These are phyloP conservation scores for Flaveria floridana DNA, from an alignment of 140 eudicot genomes.

Conservation along the genomic window DNA sequence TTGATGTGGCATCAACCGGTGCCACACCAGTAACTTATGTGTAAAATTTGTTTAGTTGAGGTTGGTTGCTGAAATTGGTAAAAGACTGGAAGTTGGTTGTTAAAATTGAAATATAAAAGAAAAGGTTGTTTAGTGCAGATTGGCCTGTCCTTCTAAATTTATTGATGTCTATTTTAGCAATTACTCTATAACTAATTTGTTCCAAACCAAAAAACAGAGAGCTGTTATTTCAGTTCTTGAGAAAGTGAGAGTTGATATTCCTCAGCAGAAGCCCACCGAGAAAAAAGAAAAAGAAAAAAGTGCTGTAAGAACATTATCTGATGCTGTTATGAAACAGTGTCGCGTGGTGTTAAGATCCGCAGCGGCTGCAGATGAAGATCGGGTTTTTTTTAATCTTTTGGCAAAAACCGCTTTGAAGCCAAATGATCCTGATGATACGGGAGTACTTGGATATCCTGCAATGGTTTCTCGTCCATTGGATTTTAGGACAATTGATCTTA, in stretches of 20 bases:
- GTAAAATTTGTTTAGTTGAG: background rate
- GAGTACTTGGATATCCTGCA: conserved; percentile 82
- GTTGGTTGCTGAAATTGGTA: background rate
- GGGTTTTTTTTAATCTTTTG: conserved; percentile 74
- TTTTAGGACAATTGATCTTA: conserved; percentile 79
- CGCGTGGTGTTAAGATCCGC: conserved; percentile 70
- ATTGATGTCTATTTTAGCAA: conserved; percentile 1
- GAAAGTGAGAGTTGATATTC: conserved; percentile 46
- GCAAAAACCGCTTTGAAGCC: conserved; percentile 58
- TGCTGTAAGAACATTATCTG: conserved; percentile 44
- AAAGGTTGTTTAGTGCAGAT: background rate
- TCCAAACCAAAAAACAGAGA: conserved; percentile 43
- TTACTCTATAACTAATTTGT: conserved; percentile 4
- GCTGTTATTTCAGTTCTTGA: conserved; percentile 67
- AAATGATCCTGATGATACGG: conserved; percentile 79
- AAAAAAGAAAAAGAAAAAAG: conserved; percentile 67
- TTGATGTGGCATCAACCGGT: background rate
- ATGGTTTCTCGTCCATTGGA: conserved; percentile 96
- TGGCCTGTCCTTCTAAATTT: background rate
- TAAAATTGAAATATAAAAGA: background rate
- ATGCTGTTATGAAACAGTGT: conserved; percentile 73
- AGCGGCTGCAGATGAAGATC: conserved; percentile 72
- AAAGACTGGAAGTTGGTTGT: background rate
- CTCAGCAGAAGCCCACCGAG: conserved; percentile 50
- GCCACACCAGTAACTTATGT: background rate